Evolutionary conservation across 2,329 filamentous ascomycete genomes (phyloP).

Genomic region (Fusarium sp.): DNA sequence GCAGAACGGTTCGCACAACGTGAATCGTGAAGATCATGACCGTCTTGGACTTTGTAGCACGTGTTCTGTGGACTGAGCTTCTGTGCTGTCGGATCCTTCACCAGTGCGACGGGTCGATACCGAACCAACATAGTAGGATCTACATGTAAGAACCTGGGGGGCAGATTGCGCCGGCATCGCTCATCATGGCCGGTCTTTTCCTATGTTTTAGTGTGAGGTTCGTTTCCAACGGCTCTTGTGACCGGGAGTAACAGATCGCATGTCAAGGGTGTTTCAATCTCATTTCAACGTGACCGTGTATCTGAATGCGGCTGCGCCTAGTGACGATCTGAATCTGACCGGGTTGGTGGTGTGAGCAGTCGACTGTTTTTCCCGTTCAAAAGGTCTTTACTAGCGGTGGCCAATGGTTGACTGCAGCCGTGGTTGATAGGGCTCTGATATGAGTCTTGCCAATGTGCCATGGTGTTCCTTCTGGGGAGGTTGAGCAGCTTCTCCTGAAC

Average conservation of each 20-base stretch:
- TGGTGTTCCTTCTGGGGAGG: neutral
- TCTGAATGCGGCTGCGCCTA: slow-evolving; percentile 1
- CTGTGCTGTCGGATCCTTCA: slow-evolving; percentile 16
- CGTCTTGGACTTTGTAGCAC: slow-evolving; percentile 19
- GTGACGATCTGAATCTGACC: slow-evolving; percentile 16
- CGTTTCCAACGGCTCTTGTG: slow-evolving; percentile 23
- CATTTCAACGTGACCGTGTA: slow-evolving; percentile 4
- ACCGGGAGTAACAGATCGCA: slow-evolving; percentile 12
- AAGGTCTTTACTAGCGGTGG: slow-evolving; percentile 5
- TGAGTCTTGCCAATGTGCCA: neutral
- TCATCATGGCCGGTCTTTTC: slow-evolving; percentile 13
- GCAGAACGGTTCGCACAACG: slow-evolving; percentile 31
- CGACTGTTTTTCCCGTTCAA: neutral
- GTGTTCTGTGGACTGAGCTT: slow-evolving; percentile 36
- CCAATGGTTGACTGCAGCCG: neutral
- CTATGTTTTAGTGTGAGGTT: slow-evolving; percentile 28
- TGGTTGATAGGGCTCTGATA: neutral
- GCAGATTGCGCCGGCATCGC: slow-evolving; percentile 4
- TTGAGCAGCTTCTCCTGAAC: neutral
- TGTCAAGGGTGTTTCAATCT: slow-evolving; percentile 19
- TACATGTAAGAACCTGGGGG: slow-evolving; percentile 24
- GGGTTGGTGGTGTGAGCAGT: slow-evolving; percentile 7
- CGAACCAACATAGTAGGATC: slow-evolving; percentile 38
- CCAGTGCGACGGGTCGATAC: slow-evolving; percentile 26
- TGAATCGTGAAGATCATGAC: slow-evolving; percentile 34